Base-by-base conservation (phyloP, 2,329 filamentous ascomycete species). In the Cladorrhinum sp. region DNA sequence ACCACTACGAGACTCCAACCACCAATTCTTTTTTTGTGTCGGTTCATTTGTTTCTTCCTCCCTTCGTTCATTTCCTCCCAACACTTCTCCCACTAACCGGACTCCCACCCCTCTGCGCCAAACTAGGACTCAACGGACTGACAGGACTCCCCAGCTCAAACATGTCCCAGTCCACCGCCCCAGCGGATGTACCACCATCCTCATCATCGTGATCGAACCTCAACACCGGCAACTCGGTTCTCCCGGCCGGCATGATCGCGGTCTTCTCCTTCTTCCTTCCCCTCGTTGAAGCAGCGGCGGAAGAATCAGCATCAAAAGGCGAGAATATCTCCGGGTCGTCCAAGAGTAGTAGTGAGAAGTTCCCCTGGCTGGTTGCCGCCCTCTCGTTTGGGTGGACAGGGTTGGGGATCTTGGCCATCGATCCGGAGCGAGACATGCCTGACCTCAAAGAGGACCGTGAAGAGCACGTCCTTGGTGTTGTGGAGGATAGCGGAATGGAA, bases 121-220 rank as follows among this genome's bases (percentile, higher is more conserved):
- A 39, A 21, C 18, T 61, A 59, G 55, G 60, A 58, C 42, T 46
- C 61, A 65, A 12, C 55, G 65, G 64, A 33, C 59, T 64, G 9
- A 63, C 54, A 16, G 61, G 60, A 14, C 58, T 63, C 2, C 60
- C 62, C 8, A 62, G 20, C 53, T 59, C 55, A 21, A 61, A 52
- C 48, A 55, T 18, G 26, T 24, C 57, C 24, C 55, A 60, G 28
- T 49, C 50, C 42, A 46, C 18, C 5, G 2, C 18, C 42, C 42
- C 57, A 24, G n/a, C 24, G n/a, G n/a, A 28, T 51, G 26, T 20
- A 36, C 18, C 57, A 36, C 21, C 30, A 24, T 52, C 39, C 20
- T 16, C 36, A 9, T 18, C 56, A n/a, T 2, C 21, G 14, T 53
- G 21, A 18, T 53, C 58, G 9, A 60, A 26, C 42, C 54, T 58